A percentile compares a stretch with the other conserved stretches of the same genome.
These are phyloP conservation scores for Escovopsis sp. DNA, from an alignment of 2,329 filamentous ascomycete species.

Conservation along the genomic window DNA sequence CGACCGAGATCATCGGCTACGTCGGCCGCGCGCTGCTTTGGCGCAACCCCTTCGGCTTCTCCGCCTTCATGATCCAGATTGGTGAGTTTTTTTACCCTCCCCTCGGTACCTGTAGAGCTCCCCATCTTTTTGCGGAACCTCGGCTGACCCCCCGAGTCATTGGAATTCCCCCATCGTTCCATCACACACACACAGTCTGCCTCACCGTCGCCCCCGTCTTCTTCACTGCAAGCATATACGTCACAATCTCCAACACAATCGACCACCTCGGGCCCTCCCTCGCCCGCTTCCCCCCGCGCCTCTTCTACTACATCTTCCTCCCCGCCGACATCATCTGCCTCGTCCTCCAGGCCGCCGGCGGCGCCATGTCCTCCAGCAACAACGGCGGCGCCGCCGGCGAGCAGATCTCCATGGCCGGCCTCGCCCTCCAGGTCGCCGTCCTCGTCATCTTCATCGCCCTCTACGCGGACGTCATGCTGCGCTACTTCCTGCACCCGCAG, in stretches of 20 bases:
- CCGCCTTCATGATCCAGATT: constrained; percentile 52
- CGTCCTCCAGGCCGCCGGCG: constrained; percentile 41
- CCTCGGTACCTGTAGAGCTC: too few species aligned
- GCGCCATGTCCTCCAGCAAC: constrained; percentile 33
- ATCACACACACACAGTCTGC: too few species aligned
- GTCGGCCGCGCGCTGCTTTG: constrained; percentile 42
- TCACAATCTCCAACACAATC: constrained; percentile 37
- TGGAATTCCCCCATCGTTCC: too few species aligned
- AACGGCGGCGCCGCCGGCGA: constrained; percentile 23
- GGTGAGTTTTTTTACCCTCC: too few species aligned
- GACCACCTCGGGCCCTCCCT: constrained; percentile 24
- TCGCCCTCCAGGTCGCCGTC: constrained; percentile 43
- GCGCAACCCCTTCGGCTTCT: constrained; percentile 42
- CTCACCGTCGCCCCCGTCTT: constrained; percentile 35
- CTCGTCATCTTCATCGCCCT: constrained; percentile 35
- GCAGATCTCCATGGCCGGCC: constrained; percentile 32
- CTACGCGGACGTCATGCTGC: constrained; percentile 36
- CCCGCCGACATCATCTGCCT: constrained; percentile 43
- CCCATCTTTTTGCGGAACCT: too few species aligned
- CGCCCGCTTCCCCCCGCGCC: constrained; percentile 27
- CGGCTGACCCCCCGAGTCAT: too few species aligned
- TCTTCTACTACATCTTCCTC: constrained; percentile 36
- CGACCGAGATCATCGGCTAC: constrained; percentile 48
- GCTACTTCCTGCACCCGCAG: constrained; percentile 25
- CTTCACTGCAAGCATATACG: constrained; percentile 50